Percentiles rank a stretch among this genome's conserved stretches.
These are phyloP conservation scores for Monascus purpureus DNA, from an alignment of 495 filamentous ascomycete species.

Conservation along the genomic window DNA sequence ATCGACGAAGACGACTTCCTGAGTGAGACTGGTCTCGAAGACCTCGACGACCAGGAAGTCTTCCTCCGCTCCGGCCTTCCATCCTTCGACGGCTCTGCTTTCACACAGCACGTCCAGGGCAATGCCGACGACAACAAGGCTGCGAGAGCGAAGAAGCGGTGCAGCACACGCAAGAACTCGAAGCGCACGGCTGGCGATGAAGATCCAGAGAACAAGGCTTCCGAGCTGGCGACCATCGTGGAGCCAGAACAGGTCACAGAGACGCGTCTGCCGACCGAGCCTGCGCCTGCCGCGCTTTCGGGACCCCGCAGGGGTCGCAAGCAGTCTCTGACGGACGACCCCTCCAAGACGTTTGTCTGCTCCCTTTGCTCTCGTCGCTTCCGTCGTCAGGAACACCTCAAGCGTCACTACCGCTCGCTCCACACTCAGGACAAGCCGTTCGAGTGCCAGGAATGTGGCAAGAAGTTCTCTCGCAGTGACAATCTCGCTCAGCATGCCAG, in stretches of 20 bases:
- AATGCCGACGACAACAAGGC: constrained; percentile 22
- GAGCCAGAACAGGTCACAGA: background rate
- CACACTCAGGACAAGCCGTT: constrained; percentile 99
- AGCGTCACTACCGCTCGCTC: constrained; percentile 95
- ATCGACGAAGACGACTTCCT: constrained; percentile 64
- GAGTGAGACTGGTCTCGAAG: constrained; percentile 62
- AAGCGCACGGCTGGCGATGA: constrained; percentile 32
- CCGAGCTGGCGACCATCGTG: background rate
- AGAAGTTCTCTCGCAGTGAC: constrained; percentile 97
- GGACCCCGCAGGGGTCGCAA: constrained; percentile 92
- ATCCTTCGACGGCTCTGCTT: constrained; percentile 24
- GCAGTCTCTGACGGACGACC: constrained; percentile 95
- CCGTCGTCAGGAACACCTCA: constrained; percentile 96
- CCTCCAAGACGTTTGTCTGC: constrained; percentile 96
- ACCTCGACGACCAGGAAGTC: constrained; percentile 51
- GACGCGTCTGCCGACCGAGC: constrained; percentile 18
- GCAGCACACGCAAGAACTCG: constrained; percentile 23
- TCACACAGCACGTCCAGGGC: constrained; percentile 11
- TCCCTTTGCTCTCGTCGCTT: constrained; percentile 91
- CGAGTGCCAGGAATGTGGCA: constrained; percentile 91
- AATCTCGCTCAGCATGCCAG: constrained; percentile 93
- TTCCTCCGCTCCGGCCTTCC: constrained; percentile 38
- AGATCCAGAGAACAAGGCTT: constrained; percentile 9
- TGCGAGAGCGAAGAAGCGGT: constrained; percentile 48
- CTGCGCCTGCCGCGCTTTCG: constrained; percentile 38